Evolutionary conservation across 2,329 filamentous ascomycete genomes (phyloP), one percentile per base, ranked within the genome.

Genomic region (Ophiostoma perfectum): DNA sequence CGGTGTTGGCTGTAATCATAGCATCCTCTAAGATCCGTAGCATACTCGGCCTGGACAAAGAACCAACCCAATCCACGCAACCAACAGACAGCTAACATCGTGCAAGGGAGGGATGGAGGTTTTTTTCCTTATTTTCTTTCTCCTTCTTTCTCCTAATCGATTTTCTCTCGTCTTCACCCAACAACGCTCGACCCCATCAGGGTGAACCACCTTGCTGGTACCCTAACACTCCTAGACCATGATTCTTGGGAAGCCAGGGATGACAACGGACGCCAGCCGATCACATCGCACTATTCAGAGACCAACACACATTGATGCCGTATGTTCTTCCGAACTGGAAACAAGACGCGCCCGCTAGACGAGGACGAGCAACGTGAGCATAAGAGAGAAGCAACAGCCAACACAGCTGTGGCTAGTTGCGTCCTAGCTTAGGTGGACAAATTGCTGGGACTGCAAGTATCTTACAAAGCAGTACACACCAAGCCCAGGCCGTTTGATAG

Each of bases 151-250:
- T 27, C 27, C 27, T 27, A 1, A 1, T 27, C 27, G 27, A 27
- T 27, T 27, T 27, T 27, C 27, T 27, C 27, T 27, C 27, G 27
- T 27, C 55, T 52, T 60, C 55, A 60, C 55, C 38, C 27, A 27
- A 27, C 27, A 27, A 27, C 27, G 2, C 27, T 27, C 27, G 27
- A 2, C 27, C 27, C 27, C 2, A 27, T 27, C 27, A 27, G 27
- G 27, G 27, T 27, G 27, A 27, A 60, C 55, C 55, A 60, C 27
- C 55, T 60, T 60, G 55, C 55, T 60, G 55, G 55, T 60, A 60
- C 55, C 27, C 55, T 60, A 60, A 18, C n/a, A 27, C 49, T 14
- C 52, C 16, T 55, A 18, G 14, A 49, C 5, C 5, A 6, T 27
- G n/a, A 36, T 55, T 27, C 14, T 16, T 18, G 18, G 52, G 52